These are phyloP conservation scores for Geosmithia flava DNA, from an alignment of 2,329 filamentous ascomycete species.

Conservation along the genomic window DNA sequence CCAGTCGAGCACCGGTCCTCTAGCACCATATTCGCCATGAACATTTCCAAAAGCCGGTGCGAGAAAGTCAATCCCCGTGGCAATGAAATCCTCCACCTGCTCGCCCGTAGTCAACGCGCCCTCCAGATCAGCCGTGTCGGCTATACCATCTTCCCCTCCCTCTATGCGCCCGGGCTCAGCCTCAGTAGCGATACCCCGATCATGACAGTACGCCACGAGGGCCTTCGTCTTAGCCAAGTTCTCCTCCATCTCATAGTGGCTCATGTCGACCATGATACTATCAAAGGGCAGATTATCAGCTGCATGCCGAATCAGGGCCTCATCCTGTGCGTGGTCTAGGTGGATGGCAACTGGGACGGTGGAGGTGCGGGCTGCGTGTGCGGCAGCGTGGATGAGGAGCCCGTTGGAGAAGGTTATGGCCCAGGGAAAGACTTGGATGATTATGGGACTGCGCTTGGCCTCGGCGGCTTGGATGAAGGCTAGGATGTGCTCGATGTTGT, in stretches of 20 bases:
- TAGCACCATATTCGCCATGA: conserved; percentile 58
- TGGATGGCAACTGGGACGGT: conserved; percentile 49
- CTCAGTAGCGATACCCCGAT: conserved; percentile 52
- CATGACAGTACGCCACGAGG: conserved; percentile 48
- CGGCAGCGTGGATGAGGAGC: conserved; percentile 38
- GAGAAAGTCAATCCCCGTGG: conserved; percentile 62
- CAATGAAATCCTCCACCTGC: conserved; percentile 57
- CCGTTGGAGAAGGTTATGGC: conserved; percentile 49
- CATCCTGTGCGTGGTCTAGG: conserved; percentile 54
- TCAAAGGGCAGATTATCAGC: conserved; percentile 49
- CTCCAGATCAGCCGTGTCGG: conserved; percentile 38
- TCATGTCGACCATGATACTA: conserved; percentile 69
- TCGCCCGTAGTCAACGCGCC: conserved; percentile 51
- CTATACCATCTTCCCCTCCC: conserved; percentile 58
- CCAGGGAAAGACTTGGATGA: conserved; percentile 65
- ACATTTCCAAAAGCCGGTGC: conserved; percentile 69
- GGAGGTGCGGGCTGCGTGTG: conserved; percentile 39
- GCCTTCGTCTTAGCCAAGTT: conserved; percentile 54
- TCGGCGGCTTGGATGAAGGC: conserved; percentile 57
- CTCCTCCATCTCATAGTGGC: conserved; percentile 57
- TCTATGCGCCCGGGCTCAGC: conserved; percentile 56
- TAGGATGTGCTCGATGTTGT: conserved; percentile 61
- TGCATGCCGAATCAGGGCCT: conserved; percentile 42
- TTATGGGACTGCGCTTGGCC: conserved; percentile 48
- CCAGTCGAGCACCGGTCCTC: conserved; percentile 48